Base-by-base conservation (phyloP, 2,329 filamentous ascomycete species). In the Neocatenulostroma microsporum region DNA sequence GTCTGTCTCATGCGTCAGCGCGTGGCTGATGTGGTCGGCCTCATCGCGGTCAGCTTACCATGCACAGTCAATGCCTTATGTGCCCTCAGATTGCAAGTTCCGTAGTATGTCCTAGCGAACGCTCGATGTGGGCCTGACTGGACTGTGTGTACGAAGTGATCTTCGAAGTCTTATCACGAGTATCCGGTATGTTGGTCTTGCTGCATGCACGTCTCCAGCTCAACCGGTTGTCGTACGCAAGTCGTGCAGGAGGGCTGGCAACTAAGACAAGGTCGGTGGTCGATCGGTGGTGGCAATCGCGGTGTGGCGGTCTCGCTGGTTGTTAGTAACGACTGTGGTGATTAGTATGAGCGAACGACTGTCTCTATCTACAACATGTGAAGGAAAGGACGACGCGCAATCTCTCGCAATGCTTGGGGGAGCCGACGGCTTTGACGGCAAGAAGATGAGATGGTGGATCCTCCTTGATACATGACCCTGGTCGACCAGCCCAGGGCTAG, bases 171-270 rank as follows among this genome's bases (percentile, higher is more conserved):
- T 6, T 29, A 7, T 29, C 15, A 14, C 7, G 8, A 17, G 18
- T 9, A n/a, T 21, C 18, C 17, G 10, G 17, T 18, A 30, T 20
- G 21, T 20, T 32, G 21, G 18, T 21, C 30, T 9, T 3, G 30
- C 30, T 32, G 30, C 30, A 32, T 10, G 30, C 5, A 32, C 30
- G 30, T 32, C 30, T 32, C 30, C 12, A 32, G 30, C 11, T 10
- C 30, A 32, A 32, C 30, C 17, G 30, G 19, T 9, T 30, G 14
- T 8, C 11, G 7, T 18, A 11, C 20, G 11, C 20, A 14, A 13
- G 4, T 18, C 10, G 33, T 9, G 18, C 7, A 3, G 5, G 5
- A 5, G 28, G 28, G 28, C 12, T 30, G 14, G 11, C 28, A 18
- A 9, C 8, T 8, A 14, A 8, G 27, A 14, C 27, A 9, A 14